Evolutionary conservation across 495 filamentous ascomycete species (phyloP), one percentile per base, ranked within the genome.

Genomic region (Penicillium cataractarum): DNA sequence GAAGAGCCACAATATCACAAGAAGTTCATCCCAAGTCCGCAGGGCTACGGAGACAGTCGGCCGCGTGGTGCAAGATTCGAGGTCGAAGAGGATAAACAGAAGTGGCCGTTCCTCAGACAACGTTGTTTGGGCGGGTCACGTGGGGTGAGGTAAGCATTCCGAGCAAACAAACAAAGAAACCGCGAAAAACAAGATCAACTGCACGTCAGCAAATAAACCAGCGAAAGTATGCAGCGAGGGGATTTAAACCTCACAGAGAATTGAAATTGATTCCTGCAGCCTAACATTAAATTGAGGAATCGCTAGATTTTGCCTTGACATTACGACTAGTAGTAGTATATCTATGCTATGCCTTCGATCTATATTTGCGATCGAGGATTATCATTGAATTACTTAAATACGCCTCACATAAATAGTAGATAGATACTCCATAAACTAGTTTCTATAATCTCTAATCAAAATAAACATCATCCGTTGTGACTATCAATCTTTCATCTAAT

Each of bases 41-140:
- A 58, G 39, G 52, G 51, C 35, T 55, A 50, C 46, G 21, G 46
- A 27, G 27, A 50, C 54, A 57, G 57, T 35, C 52, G 46, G 64
- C 69, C 64, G 69, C 67, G 70, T 67, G 60, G 64, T 68, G 67
- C 56, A 58, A 65, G 61, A 27, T 39, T 67, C 58, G 67, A 71
- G 55, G 17, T 51, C 60, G 60, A 58, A 55, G 67, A 68, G 55
- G 63, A 71, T 72, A 70, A 72, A 72, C 67, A 72, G 69, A 72
- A 55, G 54, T 57, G 33, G 57, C 63, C 70, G 70, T 70, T 72
- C 64, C 70, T 70, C 70, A 68, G 70, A 70, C 70, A 72, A 72
- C 70, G 70, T 72, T 72, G 62, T 68, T 72, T 71, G 31, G 61
- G 33, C 32, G 12, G 27, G 63, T 72, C 70, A 72, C 67, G 67